Percentiles rank a stretch among this genome's conserved stretches.
phyloP scores from a whole-genome alignment of 1,284 basidiomycete species.

The Marasmius tenuissimus region DNA sequence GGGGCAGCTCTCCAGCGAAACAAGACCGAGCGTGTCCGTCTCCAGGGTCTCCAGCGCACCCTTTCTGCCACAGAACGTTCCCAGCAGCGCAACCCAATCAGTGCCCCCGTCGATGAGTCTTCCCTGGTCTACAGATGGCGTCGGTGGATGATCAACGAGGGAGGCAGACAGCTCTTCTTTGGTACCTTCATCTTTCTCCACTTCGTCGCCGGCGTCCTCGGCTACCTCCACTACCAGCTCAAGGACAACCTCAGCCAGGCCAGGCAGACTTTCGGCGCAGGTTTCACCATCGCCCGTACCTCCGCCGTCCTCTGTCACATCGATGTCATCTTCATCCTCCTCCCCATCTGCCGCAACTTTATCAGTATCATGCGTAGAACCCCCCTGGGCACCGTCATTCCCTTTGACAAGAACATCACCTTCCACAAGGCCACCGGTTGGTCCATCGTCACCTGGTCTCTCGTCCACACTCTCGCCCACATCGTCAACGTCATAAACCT shows the following conservation, averaged over 20 bases:
- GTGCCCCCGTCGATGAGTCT: conserved; percentile 22
- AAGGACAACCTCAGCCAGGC: conserved; percentile 72
- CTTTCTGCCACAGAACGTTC: conserved; percentile 35
- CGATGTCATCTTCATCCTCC: conserved; percentile 86
- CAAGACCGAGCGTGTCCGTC: conserved; percentile 23
- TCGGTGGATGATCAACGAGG: conserved; percentile 92
- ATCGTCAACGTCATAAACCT: conserved; percentile 81
- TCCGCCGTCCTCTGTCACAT: conserved; percentile 88
- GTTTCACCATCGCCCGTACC: conserved; percentile 77
- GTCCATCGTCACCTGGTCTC: conserved; percentile 77
- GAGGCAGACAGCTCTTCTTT: conserved; percentile 76
- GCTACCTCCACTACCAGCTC: conserved; percentile 72
- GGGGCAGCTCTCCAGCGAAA: conserved; percentile 23
- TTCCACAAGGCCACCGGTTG: conserved; percentile 89
- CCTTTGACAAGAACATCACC: conserved; percentile 87
- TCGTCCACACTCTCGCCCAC: conserved; percentile 77
- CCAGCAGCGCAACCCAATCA: conserved; percentile 25
- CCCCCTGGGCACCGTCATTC: conserved; percentile 80
- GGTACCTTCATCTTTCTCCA: conserved; percentile 77
- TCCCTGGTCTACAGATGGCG: conserved; percentile 48
- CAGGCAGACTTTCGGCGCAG: conserved; percentile 67
- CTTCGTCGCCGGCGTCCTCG: conserved; percentile 69
- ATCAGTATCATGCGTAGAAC: conserved; percentile 82
- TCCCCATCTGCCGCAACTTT: conserved; percentile 90
- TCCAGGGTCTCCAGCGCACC: conserved; percentile 36